Base-by-base conservation (phyloP, 140 eudicot genomes). In the Oenanthe javanica region DNA sequence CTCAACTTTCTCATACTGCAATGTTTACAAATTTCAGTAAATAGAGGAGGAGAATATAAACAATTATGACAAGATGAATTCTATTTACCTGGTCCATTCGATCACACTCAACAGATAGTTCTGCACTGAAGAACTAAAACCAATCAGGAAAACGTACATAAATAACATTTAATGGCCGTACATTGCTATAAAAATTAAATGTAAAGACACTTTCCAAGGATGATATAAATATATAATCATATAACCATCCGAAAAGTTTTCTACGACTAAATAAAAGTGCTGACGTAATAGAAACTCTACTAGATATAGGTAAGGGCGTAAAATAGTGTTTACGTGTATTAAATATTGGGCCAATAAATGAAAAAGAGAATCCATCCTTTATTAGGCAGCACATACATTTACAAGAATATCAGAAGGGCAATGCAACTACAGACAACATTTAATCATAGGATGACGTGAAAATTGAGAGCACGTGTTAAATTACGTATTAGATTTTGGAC, bases 1-100 rank as follows among this genome's bases (percentile, higher is more conserved):
- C 89, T 89, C 97, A 45, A 94, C 95, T 76, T 94, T 92, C 78
- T 92, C 99, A 82, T 94, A 94, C 99, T 92, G 84, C 46, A 40
- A 27, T 43, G 63, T 36, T 55, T 7, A 48, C 64, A 82, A 77
- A 23, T 66, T 50, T 70, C 72, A 48, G 10, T 66, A 77, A 51
- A 12, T 7, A 40, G 12, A 15, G 43, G 69, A 63, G 19, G 54
- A 25, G 51, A 51, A 70, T 69, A 47, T 46, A 67, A 38, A 27
- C 10, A 11, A 78, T n/a, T 19, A 80, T 9, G 36, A 45, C 18
- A 23, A 47, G 75, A 78, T 14, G 63, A 69, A 86, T 77, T 10
- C 27, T 31, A 16, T 70, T 63, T 88, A 92, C 97, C 97, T 92
- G 91, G 51, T 92, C 97, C 97, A 92, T 92, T 84, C 73, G 80